Evolutionary conservation across 2,329 filamentous ascomycete genomes (phyloP).

Genomic region (Macrophomina pseudophaseolina): DNA sequence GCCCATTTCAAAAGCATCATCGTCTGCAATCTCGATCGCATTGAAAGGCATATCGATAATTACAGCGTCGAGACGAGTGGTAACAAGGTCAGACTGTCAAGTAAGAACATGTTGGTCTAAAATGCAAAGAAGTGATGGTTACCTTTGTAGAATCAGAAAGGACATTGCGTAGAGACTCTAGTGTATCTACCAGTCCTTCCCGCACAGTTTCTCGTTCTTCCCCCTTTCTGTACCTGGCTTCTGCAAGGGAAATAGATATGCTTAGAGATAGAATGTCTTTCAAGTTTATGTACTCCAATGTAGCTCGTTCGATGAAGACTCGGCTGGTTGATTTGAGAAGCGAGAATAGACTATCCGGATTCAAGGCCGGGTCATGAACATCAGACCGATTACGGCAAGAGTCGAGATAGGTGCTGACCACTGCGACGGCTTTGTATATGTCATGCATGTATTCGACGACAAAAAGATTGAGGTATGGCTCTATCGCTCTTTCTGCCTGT

Average conservation of each 20-base stretch:
- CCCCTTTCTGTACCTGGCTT: neutral
- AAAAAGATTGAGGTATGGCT: neutral
- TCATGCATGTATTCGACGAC: neutral
- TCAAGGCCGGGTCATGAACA: neutral
- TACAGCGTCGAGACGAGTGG: no score
- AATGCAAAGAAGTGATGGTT: neutral
- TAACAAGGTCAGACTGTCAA: neutral
- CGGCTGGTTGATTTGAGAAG: neutral
- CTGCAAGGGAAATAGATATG: neutral
- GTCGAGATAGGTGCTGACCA: constrained; percentile 4
- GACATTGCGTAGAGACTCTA: neutral
- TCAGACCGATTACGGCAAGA: neutral
- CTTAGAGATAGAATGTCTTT: constrained; percentile 4
- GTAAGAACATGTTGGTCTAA: neutral
- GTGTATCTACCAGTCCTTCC: neutral
- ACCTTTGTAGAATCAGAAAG: neutral
- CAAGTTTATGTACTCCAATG: neutral
- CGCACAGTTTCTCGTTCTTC: neutral
- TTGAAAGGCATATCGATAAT: no score
- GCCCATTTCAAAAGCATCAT: neutral
- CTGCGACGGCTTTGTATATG: neutral
- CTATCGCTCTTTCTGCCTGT: no score
- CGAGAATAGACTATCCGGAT: neutral
- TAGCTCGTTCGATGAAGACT: neutral
- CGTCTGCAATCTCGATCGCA: no score